Evolutionary conservation across 2,329 filamentous ascomycete genomes (phyloP).

Genomic region (Penicillium rolfsii): DNA sequence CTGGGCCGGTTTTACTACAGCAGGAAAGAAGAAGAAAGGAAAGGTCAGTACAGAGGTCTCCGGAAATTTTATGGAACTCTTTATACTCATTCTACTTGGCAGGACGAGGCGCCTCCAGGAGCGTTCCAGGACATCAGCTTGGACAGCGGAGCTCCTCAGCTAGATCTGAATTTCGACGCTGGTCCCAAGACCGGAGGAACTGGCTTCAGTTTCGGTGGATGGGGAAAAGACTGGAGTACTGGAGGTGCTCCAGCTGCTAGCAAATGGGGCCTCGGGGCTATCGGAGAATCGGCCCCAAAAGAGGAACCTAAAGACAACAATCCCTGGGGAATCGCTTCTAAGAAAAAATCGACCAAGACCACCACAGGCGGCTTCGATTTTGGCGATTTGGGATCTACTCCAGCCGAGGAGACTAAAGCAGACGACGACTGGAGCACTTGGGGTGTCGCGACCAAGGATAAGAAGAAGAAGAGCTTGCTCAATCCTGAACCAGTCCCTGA

Average conservation of each 20-base stretch:
- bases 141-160: conserved; percentile 61
- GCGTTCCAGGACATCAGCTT: conserved; percentile 72
- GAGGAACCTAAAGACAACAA: conserved; percentile 41
- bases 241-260: conserved; percentile 24
- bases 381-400: conserved; percentile 43
- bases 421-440: conserved; percentile 33
- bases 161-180: conserved; percentile 61
- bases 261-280: conserved; percentile 50
- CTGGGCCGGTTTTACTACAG: conserved; percentile 55
- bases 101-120: conserved; percentile 48
- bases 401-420: conserved; percentile 37
- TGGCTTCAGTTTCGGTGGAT: conserved; percentile 56
- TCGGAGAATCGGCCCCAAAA: conserved; percentile 37
- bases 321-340: conserved; percentile 45
- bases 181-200: conserved; percentile 44
- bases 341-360: conserved; percentile 43
- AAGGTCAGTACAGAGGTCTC: conserved; percentile 48
- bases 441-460: conserved; percentile 34
- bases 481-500: conserved; percentile 32
- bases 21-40: conserved; percentile 60
- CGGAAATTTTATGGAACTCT: neutral
- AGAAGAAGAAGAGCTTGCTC: conserved; percentile 39
- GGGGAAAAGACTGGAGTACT: conserved; percentile 63
- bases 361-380: conserved; percentile 48
- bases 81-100: neutral